These are phyloP conservation scores for Stagonosporopsis vannaccii DNA, from an alignment of 2,329 filamentous ascomycete genomes.

Conservation along the genomic window DNA sequence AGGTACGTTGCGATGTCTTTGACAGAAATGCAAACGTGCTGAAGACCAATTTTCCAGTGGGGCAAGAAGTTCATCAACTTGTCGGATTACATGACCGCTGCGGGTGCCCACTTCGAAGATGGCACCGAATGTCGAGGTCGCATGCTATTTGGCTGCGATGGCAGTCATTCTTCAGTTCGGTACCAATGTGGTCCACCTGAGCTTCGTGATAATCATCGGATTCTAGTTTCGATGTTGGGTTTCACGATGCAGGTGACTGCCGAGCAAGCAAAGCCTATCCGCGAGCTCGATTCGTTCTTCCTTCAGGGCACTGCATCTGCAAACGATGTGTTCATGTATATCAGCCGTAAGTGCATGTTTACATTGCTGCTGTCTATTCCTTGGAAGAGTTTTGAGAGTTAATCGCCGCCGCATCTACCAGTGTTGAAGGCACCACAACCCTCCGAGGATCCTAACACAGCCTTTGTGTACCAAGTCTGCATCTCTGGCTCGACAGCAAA, in stretches of 20 bases:
- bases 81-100: neutral
- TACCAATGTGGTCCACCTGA: neutral
- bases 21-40: neutral
- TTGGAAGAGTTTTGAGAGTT: neutral
- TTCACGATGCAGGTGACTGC: conserved; percentile 17
- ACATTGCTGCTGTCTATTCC: neutral
- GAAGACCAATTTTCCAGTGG: conserved; percentile 6
- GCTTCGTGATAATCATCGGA: neutral
- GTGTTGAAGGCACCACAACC: conserved; percentile 16
- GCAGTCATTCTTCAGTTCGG: conserved; percentile 15
- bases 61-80: conserved; percentile 13
- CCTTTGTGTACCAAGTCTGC: conserved; percentile 17
- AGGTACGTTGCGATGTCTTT: neutral
- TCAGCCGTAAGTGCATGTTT: conserved; percentile 3
- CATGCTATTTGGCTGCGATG: conserved; percentile 23
- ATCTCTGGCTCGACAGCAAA: conserved; percentile 16
- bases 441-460: neutral
- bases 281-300: conserved; percentile 22
- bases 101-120: conserved; percentile 19
- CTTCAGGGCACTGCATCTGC: conserved; percentile 20
- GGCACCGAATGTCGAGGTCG: conserved; percentile 12
- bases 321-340: conserved; percentile 15
- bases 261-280: conserved; percentile 17
- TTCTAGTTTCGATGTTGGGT: conserved; percentile 19
- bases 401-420: neutral